Evolutionary conservation across 768 basidiomycete genomes (phyloP).

Genomic region (Psilocybe azurescens): DNA sequence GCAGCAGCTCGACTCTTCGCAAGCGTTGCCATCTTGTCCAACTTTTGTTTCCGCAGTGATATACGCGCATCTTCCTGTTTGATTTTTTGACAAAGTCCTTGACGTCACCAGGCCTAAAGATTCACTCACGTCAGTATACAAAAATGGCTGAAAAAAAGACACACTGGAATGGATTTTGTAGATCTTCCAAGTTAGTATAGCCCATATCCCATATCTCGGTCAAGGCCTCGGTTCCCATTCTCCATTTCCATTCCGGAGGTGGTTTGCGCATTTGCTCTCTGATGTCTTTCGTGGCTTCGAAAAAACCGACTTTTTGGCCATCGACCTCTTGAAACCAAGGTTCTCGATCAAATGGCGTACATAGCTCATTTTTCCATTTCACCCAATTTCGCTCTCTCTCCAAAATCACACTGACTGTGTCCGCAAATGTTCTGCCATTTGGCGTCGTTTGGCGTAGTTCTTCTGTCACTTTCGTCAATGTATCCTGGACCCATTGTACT

Average conservation of each 20-base stretch:
- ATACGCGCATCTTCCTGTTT: slow-evolving; percentile 71
- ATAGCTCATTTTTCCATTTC: slow-evolving; percentile 86
- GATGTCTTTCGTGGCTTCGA: slow-evolving; percentile 61
- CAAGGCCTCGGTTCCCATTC: slow-evolving; percentile 69
- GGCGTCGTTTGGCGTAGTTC: slow-evolving; percentile 78
- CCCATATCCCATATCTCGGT: slow-evolving; percentile 89
- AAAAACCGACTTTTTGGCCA: slow-evolving; percentile 52
- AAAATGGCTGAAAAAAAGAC: slow-evolving; percentile 5
- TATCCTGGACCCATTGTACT: slow-evolving; percentile 80
- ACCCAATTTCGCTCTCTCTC: slow-evolving; percentile 92
- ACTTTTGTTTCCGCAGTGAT: slow-evolving; percentile 50
- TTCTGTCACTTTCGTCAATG: slow-evolving; percentile 58
- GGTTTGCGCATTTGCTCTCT: slow-evolving; percentile 62
- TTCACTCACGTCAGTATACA: slow-evolving; percentile 12
- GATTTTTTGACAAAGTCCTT: slow-evolving; percentile 74
- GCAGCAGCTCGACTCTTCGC: slow-evolving; percentile 33
- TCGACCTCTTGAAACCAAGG: slow-evolving; percentile 59
- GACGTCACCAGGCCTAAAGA: slow-evolving; percentile 68
- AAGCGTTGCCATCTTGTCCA: slow-evolving; percentile 35
- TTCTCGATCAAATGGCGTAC: slow-evolving; percentile 79
- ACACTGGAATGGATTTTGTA: slow-evolving; percentile 65
- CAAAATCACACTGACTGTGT: slow-evolving; percentile 72
- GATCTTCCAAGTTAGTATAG: slow-evolving; percentile 64
- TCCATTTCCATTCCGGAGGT: slow-evolving; percentile 66
- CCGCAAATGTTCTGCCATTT: slow-evolving; percentile 76